phyloP scores from a whole-genome alignment of 306 rosid species.

The Quercus alba region DNA sequence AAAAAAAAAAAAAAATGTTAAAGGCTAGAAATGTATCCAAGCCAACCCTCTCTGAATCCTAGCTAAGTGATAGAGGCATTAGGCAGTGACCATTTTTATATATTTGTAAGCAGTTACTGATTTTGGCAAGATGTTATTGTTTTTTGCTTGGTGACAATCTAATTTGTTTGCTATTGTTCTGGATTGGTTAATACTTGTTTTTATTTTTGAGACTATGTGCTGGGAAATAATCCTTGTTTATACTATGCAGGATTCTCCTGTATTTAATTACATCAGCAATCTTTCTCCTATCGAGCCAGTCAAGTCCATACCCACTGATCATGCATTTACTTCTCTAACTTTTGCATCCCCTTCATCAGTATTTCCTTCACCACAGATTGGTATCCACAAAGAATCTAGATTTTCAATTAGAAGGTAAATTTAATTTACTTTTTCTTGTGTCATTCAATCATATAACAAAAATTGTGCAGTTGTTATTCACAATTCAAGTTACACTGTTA shows the following conservation, averaged over 20 bases:
- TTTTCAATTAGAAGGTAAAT: slow-evolving; percentile 22
- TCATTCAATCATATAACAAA: background rate
- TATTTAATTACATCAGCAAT: slow-evolving; percentile 29
- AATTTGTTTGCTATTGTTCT: background rate
- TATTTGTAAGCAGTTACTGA: background rate
- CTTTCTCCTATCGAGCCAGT: slow-evolving; percentile 29
- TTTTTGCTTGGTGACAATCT: background rate
- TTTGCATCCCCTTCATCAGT: slow-evolving; percentile 26
- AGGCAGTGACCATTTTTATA: too few relatives aligned
- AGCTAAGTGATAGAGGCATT: too few relatives aligned
- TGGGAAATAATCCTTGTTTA: background rate
- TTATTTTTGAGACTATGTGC: background rate
- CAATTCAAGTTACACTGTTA: background rate
- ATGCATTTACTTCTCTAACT: slow-evolving; percentile 14
- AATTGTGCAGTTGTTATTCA: background rate
- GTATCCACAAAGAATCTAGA: slow-evolving; percentile 14
- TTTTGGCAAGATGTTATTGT: background rate
- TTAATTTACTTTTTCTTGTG: background rate
- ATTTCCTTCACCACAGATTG: slow-evolving; percentile 30
- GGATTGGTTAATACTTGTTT: background rate
- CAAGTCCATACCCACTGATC: slow-evolving; percentile 13
- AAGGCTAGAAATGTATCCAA: too few relatives aligned
- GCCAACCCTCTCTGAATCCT: too few relatives aligned
- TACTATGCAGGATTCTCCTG: slow-evolving; percentile 25
- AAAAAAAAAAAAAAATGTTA: too few relatives aligned